These are phyloP conservation scores for Crithidia acanthocephali DNA, from an alignment of 208 protist genomes.

Conservation along the genomic window DNA sequence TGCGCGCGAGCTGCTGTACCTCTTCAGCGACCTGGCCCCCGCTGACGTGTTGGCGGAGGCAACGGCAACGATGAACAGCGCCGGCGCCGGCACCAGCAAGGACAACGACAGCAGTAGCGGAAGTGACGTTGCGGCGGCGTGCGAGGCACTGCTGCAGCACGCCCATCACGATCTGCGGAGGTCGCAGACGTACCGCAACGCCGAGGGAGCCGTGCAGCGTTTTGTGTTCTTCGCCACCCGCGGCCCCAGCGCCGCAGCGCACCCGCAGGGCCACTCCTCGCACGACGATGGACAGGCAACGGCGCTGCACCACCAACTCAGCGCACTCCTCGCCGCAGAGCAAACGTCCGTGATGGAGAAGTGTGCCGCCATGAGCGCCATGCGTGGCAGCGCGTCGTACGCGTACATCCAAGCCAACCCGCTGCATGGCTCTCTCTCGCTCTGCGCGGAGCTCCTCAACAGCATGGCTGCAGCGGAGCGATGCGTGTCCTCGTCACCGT, in stretches of 20 bases:
- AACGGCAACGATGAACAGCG: background rate
- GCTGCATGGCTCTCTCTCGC: constrained; percentile 71
- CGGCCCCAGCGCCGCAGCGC: constrained; percentile 12
- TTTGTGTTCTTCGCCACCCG: constrained; percentile 47
- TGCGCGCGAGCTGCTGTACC: constrained; percentile 53
- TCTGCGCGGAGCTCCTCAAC: constrained; percentile 61
- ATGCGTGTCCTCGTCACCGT: background rate
- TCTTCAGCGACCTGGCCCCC: constrained; percentile 50
- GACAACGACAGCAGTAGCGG: no score
- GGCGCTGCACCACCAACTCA: constrained; percentile 16
- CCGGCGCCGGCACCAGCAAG: background rate
- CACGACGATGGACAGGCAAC: constrained; percentile 10
- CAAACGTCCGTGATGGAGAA: constrained; percentile 25
- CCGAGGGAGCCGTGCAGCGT: constrained; percentile 71
- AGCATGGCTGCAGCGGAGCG: constrained; percentile 17
- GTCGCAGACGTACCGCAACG: constrained; percentile 62
- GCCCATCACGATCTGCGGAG: constrained; percentile 38
- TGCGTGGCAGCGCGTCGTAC: constrained; percentile 44
- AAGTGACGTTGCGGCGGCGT: background rate
- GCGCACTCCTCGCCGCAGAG: constrained; percentile 26
- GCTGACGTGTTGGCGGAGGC: constrained; percentile 33
- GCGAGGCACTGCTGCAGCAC: background rate
- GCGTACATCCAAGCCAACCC: constrained; percentile 64
- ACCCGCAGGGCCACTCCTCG: constrained; percentile 12
- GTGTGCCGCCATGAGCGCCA: constrained; percentile 32